Evolutionary conservation across 805 yeast species (phyloP).

Genomic region (Starmerella potacharoeniae): DNA sequence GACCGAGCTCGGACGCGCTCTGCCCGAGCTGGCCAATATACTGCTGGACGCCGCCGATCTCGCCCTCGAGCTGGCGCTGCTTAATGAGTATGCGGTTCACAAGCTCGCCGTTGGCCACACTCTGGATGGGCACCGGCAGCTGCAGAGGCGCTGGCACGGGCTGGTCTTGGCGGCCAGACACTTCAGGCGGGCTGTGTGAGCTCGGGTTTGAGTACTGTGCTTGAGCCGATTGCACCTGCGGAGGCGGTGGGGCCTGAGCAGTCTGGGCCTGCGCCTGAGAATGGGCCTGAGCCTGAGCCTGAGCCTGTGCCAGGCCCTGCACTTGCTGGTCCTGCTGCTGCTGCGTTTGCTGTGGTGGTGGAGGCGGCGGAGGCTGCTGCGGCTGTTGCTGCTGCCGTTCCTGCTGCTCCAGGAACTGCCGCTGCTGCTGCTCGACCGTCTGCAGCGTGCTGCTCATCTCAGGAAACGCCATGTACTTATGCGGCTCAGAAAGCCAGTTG

Average conservation of each 20-base stretch:
- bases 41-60: slow-evolving; percentile 12
- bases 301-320: background rate
- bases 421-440: slow-evolving; percentile 1
- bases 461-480: slow-evolving; percentile 15
- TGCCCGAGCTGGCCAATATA: slow-evolving; percentile 11
- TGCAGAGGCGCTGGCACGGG: background rate
- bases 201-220: background rate
- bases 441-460: slow-evolving; percentile 1
- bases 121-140: slow-evolving; percentile 8
- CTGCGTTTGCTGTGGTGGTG: background rate
- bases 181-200: background rate
- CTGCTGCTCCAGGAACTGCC: background rate
- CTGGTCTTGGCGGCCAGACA: background rate
- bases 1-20: slow-evolving; percentile 16
- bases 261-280: no score
- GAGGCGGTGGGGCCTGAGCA: background rate
- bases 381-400: background rate
- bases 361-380: slow-evolving; percentile 1
- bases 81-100: slow-evolving; percentile 13
- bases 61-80: slow-evolving; percentile 15
- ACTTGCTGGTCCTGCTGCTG: background rate
- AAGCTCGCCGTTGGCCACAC: slow-evolving; percentile 12
- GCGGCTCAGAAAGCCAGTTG: slow-evolving; percentile 11
- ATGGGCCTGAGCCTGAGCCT: background rate
- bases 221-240: background rate